Conservation (phyloP, 2,329 filamentous ascomycete genomes). For the Microsporum audouinii region DNA sequence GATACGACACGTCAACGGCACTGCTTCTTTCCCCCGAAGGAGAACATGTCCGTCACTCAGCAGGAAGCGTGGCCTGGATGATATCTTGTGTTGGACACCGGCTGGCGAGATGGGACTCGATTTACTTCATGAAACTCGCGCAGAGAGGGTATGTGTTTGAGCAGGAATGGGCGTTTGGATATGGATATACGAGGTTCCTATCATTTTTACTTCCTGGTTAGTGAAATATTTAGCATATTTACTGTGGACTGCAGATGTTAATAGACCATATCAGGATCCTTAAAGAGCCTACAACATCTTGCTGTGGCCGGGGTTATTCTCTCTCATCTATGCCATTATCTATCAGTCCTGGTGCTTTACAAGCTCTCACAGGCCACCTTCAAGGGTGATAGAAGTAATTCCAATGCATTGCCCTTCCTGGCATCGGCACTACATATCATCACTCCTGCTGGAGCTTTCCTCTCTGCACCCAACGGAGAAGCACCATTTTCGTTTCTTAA, state of each 20-base stretch:
- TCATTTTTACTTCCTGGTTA: constrained; percentile 28
- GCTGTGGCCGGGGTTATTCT: constrained; percentile 51
- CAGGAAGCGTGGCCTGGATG: not conserved
- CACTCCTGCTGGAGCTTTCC: constrained; percentile 78
- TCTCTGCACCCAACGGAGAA: constrained; percentile 78
- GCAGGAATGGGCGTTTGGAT: constrained; percentile 57
- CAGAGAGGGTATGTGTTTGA: constrained; percentile 47
- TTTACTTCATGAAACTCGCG: constrained; percentile 48
- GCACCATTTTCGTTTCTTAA: constrained; percentile 66
- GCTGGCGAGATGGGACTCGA: constrained; percentile 50
- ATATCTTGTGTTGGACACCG: constrained; percentile 22
- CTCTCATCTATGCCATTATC: constrained; percentile 62
- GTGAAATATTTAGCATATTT: not conserved
- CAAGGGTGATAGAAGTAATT: constrained; percentile 17
- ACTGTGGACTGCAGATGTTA: not conserved
- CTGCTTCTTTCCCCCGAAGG: constrained; percentile 28
- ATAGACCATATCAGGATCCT: not conserved
- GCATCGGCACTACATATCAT: constrained; percentile 66
- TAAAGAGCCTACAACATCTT: constrained; percentile 4
- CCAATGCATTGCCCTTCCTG: constrained; percentile 39
- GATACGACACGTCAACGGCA: constrained; percentile 53
- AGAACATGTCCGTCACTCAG: not conserved
- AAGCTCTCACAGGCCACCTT: constrained; percentile 51
- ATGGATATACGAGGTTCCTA: constrained; percentile 40
- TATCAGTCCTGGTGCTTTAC: constrained; percentile 63